Percentiles rank a stretch among this genome's conserved stretches.
Evolutionary conservation across 768 basidiomycete genomes (phyloP).

Genomic region (Kwoniella dendrophila): DNA sequence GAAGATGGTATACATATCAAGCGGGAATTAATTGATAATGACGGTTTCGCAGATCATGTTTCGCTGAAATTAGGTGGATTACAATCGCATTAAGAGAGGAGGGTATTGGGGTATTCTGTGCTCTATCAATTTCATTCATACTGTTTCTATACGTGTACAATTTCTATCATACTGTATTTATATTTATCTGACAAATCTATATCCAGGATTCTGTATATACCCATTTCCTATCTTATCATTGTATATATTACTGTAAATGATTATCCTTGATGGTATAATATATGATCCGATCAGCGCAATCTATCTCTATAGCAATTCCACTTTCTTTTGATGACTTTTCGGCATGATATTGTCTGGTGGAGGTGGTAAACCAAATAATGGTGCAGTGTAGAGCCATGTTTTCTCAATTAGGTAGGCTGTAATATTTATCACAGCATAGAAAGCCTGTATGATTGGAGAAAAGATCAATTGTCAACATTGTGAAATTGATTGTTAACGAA

Average conservation of each 20-base stretch:
- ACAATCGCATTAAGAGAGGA: neutral
- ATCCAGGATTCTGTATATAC: too few relatives aligned
- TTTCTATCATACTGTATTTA: too few relatives aligned
- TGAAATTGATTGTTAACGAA: neutral
- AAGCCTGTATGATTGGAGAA: conserved; percentile 10
- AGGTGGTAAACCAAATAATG: conserved; percentile 22
- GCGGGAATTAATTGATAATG: neutral
- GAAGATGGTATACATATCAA: conserved; percentile 11
- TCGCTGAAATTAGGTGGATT: conserved; percentile 7
- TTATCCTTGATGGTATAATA: too few relatives aligned
- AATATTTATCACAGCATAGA: conserved; percentile 37
- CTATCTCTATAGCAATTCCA: too few relatives aligned
- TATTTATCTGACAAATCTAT: too few relatives aligned
- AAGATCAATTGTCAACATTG: neutral
- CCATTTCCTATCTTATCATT: too few relatives aligned
- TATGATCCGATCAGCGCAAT: too few relatives aligned
- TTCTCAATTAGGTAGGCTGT: conserved; percentile 22
- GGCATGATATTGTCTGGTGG: conserved; percentile 3
- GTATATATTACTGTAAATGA: too few relatives aligned
- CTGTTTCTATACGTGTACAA: too few relatives aligned
- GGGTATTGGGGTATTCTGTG: too few relatives aligned
- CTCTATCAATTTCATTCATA: too few relatives aligned
- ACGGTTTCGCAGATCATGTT: conserved; percentile 20
- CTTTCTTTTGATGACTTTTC: too few relatives aligned
- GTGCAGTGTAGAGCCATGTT: conserved; percentile 19